Evolutionary conservation across 768 basidiomycete genomes (phyloP).

Genomic region (Gloeophyllum trabeum): DNA sequence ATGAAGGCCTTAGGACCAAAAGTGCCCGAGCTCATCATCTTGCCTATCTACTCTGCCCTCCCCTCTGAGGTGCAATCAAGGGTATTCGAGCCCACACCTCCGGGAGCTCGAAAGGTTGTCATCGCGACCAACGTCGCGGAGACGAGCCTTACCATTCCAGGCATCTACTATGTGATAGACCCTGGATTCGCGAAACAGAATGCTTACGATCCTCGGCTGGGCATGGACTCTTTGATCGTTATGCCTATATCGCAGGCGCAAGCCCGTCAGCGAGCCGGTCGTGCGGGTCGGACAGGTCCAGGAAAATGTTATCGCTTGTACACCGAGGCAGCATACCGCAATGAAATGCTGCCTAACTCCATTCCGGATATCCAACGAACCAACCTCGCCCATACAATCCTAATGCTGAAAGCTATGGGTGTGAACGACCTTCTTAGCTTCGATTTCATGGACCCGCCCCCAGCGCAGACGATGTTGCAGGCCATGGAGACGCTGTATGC

Average conservation of each 20-base stretch:
- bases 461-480: conserved; percentile 92
- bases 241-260: conserved; percentile 99
- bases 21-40: conserved; percentile 92
- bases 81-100: conserved; percentile 96
- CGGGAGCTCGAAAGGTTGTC: conserved; percentile 96
- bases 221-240: conserved; percentile 98
- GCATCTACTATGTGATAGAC: conserved; percentile 98
- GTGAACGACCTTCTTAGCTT: conserved; percentile 96
- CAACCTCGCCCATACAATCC: conserved; percentile 84
- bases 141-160: conserved; percentile 95
- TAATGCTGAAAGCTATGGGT: conserved; percentile 98
- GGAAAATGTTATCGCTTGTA: conserved; percentile 98
- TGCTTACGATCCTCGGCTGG: conserved; percentile 92
- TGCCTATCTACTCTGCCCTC: conserved; percentile 96
- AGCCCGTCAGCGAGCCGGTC: conserved; percentile 89
- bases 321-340: conserved; percentile 95
- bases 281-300: conserved; percentile 95
- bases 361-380: conserved; percentile 97
- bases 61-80: conserved; percentile 97
- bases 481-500: conserved; percentile 93
- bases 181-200: conserved; percentile 99
- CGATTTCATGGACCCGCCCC: conserved; percentile 99
- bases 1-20: conserved; percentile 99
- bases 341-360: conserved; percentile 96
- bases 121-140: conserved; percentile 99